Evolutionary conservation across 768 basidiomycete species (phyloP).

Genomic region (Cantharellus cinnabarinus): DNA sequence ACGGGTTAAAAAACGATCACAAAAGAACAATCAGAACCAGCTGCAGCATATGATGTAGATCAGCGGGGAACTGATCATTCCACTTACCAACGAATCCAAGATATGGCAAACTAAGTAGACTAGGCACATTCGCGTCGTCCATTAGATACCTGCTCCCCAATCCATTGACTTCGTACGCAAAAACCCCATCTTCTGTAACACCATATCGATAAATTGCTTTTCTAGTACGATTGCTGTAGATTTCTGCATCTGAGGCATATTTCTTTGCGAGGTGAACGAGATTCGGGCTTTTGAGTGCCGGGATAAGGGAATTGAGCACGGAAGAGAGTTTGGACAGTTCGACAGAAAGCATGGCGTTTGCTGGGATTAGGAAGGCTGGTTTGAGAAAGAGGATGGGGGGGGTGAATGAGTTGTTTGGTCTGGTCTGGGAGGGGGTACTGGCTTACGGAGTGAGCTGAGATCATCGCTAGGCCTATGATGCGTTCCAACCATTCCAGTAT

Average conservation of each 20-base stretch:
- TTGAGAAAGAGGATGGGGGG: neutral
- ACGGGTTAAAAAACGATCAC: neutral
- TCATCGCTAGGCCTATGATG: constrained; percentile 64
- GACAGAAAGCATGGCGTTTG: constrained; percentile 67
- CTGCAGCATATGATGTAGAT: neutral
- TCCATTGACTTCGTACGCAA: constrained; percentile 64
- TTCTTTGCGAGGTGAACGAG: neutral
- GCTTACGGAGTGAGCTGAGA: constrained; percentile 39
- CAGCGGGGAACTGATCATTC: no score
- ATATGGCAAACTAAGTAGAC: constrained; percentile 59
- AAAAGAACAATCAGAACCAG: neutral
- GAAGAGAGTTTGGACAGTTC: constrained; percentile 41
- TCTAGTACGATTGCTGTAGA: neutral
- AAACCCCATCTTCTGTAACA: constrained; percentile 19
- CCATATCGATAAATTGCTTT: constrained; percentile 7
- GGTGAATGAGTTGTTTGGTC: neutral
- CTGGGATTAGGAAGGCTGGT: constrained; percentile 53
- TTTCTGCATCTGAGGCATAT: neutral
- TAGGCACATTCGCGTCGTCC: constrained; percentile 80
- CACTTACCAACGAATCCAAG: constrained; percentile 38
- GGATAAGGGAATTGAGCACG: constrained; percentile 30
- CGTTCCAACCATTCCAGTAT: constrained; percentile 56
- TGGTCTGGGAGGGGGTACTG: neutral
- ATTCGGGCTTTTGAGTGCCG: neutral
- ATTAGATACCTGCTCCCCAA: constrained; percentile 55